Percentiles rank a stretch among this genome's conserved stretches.
Evolutionary conservation across 768 basidiomycete genomes (phyloP).

Genomic region (Auriscalpium microsporum): DNA sequence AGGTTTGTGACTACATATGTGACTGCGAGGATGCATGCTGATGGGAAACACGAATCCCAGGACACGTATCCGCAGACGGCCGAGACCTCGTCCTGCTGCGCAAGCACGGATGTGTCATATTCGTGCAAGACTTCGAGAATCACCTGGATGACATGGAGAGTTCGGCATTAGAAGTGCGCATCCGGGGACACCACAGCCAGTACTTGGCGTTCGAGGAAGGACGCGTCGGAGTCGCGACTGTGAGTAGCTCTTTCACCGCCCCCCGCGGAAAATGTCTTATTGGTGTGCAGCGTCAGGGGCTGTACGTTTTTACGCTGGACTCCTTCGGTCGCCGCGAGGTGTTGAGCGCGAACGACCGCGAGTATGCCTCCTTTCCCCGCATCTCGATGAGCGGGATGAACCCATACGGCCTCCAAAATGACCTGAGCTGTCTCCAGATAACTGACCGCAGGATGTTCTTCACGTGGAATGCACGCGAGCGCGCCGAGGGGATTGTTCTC

Average conservation of each 20-base stretch:
- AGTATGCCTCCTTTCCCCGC: background rate
- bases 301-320: conserved; percentile 8
- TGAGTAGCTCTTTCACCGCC: background rate
- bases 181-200: background rate
- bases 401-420: background rate
- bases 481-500: conserved; percentile 1
- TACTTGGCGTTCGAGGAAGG: conserved; percentile 14
- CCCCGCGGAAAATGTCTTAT: background rate
- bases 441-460: conserved; percentile 14
- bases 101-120: conserved; percentile 17
- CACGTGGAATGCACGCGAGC: conserved; percentile 8
- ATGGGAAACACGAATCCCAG: conserved; percentile 9
- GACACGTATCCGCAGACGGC: conserved; percentile 31
- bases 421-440: conserved; percentile 11
- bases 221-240: conserved; percentile 11
- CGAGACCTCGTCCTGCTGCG: conserved; percentile 25
- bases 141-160: conserved; percentile 6
- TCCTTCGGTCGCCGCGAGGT: background rate
- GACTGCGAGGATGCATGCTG: background rate
- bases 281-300: background rate
- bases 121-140: conserved; percentile 28
- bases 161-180: background rate
- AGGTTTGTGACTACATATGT: background rate
- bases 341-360: background rate
- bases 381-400: background rate